Base-by-base conservation (phyloP, 2,329 filamentous ascomycete genomes). In the Ceratocystiopsis minuta region DNA sequence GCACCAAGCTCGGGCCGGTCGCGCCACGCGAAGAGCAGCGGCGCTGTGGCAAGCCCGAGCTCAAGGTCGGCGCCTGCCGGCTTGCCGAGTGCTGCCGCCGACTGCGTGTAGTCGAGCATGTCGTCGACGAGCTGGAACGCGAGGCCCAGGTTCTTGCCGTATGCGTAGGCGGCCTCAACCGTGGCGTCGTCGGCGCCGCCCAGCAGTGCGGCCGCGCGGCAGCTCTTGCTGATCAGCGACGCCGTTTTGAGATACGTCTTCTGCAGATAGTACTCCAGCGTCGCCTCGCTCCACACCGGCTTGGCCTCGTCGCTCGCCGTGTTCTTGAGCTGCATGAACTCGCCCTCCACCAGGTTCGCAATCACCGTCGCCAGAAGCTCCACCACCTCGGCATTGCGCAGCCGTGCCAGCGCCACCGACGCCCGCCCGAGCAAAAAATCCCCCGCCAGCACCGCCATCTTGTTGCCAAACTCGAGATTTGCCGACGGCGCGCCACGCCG, bases 311-410 rank as follows among this genome's bases (percentile, higher is more conserved):
- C 88, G 49, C 74, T 70, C 37, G 82, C 83, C 1, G 90, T 96
- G 61, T 98, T 98, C 65, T 94, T 92, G 52, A 98, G 67, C 66
- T 98, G 90, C 90, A 98, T 98, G 65, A 98, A 96, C 61, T 98
- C 90, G 55, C 90, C 90, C 63, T 98, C 90, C 16, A 98, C 87
- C 20, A 98, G 67, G 58, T 98, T 98, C 37, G 90, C 88, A 51
- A 98, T 96, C 36, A 96, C 90, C 1, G 88, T 96, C 4, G 90
- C 86, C 28, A 98, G 66, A 9, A 98, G 71, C 63, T 98, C 90
- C 10, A 86, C 85, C 3, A 98, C 90, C 60, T 98, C 90, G 36
- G 87, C 81, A 55, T 98, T 85, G 31, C 88, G 75, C 45, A 98
- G 65, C 36, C 90, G 77, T 14, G 90, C 90, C 36, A 98, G 70